phyloP scores from a whole-genome alignment of 2,329 filamentous ascomycete species.

The Aspergillus arachidicola region DNA sequence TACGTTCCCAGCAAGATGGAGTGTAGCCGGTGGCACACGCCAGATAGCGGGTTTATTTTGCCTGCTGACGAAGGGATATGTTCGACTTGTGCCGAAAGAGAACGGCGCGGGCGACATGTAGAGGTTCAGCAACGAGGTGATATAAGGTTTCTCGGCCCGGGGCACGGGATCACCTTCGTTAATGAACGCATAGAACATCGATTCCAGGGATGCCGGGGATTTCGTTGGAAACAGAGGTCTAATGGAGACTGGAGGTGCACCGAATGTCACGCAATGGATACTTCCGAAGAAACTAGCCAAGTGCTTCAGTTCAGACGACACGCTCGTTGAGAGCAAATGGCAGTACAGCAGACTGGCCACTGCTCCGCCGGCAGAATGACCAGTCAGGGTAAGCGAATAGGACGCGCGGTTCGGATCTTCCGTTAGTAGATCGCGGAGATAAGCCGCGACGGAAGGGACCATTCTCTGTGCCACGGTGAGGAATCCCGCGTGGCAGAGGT shows the following conservation, averaged over 20 bases:
- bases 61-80: conserved; percentile 12
- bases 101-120: conserved; percentile 63
- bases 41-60: conserved; percentile 30
- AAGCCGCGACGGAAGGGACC: conserved; percentile 70
- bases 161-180: conserved; percentile 86
- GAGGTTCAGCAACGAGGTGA: conserved; percentile 71
- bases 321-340: conserved; percentile 68
- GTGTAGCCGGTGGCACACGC: conserved; percentile 32
- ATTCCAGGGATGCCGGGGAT: conserved; percentile 57
- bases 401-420: conserved; percentile 68
- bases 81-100: conserved; percentile 8
- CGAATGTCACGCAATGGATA: conserved; percentile 83
- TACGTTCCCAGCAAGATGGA: conserved; percentile 71
- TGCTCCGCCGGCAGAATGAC: conserved; percentile 83
- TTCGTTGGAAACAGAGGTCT: conserved; percentile 62
- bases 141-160: conserved; percentile 74
- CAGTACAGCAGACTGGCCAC: conserved; percentile 77
- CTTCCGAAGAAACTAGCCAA: conserved; percentile 73
- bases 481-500: conserved; percentile 80
- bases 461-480: conserved; percentile 74
- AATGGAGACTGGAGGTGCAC: conserved; percentile 76
- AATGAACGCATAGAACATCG: conserved; percentile 75
- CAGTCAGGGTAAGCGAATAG: conserved; percentile 78
- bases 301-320: conserved; percentile 66
- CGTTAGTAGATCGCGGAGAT: conserved; percentile 68